Percentiles rank a stretch among this genome's conserved stretches.
phyloP scores from a whole-genome alignment of 2,329 filamentous ascomycete species.

The Coniochaeta sp. region DNA sequence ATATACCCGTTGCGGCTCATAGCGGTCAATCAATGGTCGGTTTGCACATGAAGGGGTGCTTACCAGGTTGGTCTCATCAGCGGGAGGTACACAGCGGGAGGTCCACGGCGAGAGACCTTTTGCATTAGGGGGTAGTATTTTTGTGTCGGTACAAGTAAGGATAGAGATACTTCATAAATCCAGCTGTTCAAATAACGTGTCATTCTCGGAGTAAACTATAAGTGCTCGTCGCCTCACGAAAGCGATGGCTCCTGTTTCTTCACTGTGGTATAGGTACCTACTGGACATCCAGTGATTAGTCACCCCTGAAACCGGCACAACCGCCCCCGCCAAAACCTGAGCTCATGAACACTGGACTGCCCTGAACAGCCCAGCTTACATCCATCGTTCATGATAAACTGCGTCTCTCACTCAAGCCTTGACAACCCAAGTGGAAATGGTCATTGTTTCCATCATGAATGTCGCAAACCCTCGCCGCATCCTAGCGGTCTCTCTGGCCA shows the following conservation, averaged over 20 bases:
- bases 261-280: too few relatives aligned
- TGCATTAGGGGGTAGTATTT: not conserved
- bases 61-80: not conserved
- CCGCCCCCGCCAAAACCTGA: too few relatives aligned
- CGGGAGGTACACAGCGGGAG: too few relatives aligned
- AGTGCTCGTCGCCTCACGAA: too few relatives aligned
- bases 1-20: not conserved
- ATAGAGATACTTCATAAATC: not conserved
- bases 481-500: slow-evolving; percentile 46
- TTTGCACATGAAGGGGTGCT: not conserved
- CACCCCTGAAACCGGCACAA: too few relatives aligned
- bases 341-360: too few relatives aligned
- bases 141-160: not conserved
- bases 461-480: slow-evolving; percentile 47
- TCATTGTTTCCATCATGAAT: not conserved
- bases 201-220: not conserved
- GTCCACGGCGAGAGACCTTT: not conserved
- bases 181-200: not conserved
- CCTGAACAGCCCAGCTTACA: too few relatives aligned
- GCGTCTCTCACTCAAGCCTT: not conserved
- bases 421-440: not conserved
- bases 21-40: not conserved
- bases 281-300: too few relatives aligned
- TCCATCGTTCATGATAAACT: not conserved
- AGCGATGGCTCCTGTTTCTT: too few relatives aligned